Evolutionary conservation across 768 basidiomycete genomes (phyloP).

Genomic region (Termitomyces sp.): DNA sequence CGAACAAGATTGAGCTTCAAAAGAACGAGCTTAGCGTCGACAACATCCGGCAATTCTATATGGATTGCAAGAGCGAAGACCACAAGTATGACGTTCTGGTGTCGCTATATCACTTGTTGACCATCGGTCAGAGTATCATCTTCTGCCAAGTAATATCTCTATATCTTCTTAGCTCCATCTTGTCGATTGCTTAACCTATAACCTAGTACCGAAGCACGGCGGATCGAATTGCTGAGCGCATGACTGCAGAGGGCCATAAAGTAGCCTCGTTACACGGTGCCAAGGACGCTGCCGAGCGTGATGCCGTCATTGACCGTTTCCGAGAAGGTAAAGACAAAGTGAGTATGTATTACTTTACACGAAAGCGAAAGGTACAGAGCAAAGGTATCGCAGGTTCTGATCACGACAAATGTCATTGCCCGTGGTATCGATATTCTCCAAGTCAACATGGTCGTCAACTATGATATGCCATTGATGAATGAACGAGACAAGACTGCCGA

Average conservation of each 20-base stretch:
- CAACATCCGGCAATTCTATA: conserved; percentile 94
- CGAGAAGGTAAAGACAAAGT: conserved; percentile 96
- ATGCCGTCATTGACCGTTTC: conserved; percentile 91
- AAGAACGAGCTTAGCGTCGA: conserved; percentile 92
- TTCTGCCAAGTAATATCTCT: conserved; percentile 74
- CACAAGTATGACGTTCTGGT: conserved; percentile 97
- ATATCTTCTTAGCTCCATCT: not conserved
- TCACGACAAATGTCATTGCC: conserved; percentile 98
- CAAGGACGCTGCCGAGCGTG: conserved; percentile 87
- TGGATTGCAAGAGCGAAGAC: conserved; percentile 90
- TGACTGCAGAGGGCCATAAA: conserved; percentile 92
- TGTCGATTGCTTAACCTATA: not conserved
- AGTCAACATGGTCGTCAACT: conserved; percentile 99
- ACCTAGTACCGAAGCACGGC: conserved; percentile 84
- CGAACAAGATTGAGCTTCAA: conserved; percentile 96
- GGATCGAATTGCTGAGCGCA: conserved; percentile 86
- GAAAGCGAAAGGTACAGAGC: not conserved
- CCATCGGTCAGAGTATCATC: conserved; percentile 97
- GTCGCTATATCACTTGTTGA: conserved; percentile 83
- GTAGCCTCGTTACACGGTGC: conserved; percentile 95
- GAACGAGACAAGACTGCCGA: conserved; percentile 57
- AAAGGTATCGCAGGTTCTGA: conserved; percentile 52
- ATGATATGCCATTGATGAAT: conserved; percentile 87
- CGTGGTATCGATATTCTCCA: conserved; percentile 98
- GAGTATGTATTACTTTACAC: not conserved